phyloP scores from a whole-genome alignment of 805 yeast species.

The Saccharomycopsis sp. region DNA sequence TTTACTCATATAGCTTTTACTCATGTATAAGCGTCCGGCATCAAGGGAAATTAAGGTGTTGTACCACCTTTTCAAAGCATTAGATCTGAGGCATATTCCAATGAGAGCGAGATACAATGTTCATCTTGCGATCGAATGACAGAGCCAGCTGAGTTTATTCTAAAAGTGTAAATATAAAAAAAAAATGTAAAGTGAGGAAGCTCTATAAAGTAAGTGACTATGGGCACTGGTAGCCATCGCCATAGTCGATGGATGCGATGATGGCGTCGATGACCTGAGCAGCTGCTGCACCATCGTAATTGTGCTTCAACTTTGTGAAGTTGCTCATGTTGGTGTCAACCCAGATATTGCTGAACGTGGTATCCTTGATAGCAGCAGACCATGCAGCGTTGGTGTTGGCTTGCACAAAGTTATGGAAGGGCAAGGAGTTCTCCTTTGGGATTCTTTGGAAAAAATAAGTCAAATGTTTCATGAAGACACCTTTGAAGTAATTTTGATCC shows the following conservation, averaged over 20 bases:
- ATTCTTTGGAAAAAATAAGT: not conserved
- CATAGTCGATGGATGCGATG: not conserved
- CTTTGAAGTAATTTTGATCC: constrained; percentile 1
- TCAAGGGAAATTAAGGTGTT: too few species aligned
- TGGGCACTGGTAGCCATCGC: not conserved
- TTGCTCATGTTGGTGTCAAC: not conserved
- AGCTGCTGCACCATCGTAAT: not conserved
- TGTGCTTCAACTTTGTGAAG: not conserved
- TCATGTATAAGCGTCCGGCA: too few species aligned
- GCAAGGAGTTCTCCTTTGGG: constrained; percentile 1
- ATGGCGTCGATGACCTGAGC: constrained; percentile 1
- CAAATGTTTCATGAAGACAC: constrained; percentile 4
- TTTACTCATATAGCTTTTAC: too few species aligned
- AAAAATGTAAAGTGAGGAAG: too few species aligned
- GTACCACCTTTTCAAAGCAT: too few species aligned
- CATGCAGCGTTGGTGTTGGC: constrained; percentile 6
- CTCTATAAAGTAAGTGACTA: too few species aligned
- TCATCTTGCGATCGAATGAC: too few species aligned
- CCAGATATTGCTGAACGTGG: not conserved
- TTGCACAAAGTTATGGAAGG: constrained; percentile 5
- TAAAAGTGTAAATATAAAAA: too few species aligned
- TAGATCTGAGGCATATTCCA: too few species aligned
- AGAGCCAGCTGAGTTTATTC: too few species aligned
- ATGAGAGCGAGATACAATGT: too few species aligned
- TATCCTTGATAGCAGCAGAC: not conserved